phyloP scores from a whole-genome alignment of 2,329 filamentous ascomycete species.

The Chaetomium sp. region DNA sequence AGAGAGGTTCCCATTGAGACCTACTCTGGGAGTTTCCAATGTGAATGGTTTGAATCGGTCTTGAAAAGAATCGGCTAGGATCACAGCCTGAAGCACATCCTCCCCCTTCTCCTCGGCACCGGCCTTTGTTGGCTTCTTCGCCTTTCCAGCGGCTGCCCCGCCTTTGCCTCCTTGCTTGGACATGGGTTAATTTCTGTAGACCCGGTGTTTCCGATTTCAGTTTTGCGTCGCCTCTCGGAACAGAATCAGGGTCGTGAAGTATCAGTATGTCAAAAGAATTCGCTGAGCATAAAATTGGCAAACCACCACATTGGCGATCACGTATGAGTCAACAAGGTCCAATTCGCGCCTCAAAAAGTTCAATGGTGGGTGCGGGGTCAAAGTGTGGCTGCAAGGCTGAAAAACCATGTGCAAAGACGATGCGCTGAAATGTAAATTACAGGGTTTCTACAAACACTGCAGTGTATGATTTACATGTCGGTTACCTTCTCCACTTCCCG shows the following conservation, averaged over 20 bases:
- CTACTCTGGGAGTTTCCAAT: conserved; percentile 75
- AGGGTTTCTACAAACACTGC: too few species aligned
- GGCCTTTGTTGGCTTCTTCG: conserved; percentile 47
- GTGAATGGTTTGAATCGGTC: conserved; percentile 87
- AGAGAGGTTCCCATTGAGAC: neutral
- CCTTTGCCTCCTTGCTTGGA: conserved; percentile 39
- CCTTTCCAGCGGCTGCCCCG: conserved; percentile 37
- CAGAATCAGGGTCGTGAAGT: neutral
- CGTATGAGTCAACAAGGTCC: conserved; percentile 14
- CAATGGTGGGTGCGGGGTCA: conserved; percentile 16
- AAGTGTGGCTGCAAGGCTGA: conserved; percentile 15
- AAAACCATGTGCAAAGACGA: conserved; percentile 5
- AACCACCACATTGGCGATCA: neutral
- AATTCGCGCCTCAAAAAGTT: conserved; percentile 6
- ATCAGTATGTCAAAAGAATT: neutral
- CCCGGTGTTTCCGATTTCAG: neutral
- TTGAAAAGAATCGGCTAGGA: conserved; percentile 92
- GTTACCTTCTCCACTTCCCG: too few species aligned
- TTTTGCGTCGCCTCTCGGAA: neutral
- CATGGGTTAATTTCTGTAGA: conserved; percentile 28
- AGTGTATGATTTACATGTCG: too few species aligned
- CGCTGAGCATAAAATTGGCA: neutral
- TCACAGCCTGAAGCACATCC: conserved; percentile 52
- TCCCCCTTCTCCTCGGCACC: conserved; percentile 50
- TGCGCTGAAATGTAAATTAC: neutral